Percentiles rank a stretch among this genome's conserved stretches.
Evolutionary conservation across 139 green algal species (phyloP).

Genomic region (Gonium pectorale): DNA sequence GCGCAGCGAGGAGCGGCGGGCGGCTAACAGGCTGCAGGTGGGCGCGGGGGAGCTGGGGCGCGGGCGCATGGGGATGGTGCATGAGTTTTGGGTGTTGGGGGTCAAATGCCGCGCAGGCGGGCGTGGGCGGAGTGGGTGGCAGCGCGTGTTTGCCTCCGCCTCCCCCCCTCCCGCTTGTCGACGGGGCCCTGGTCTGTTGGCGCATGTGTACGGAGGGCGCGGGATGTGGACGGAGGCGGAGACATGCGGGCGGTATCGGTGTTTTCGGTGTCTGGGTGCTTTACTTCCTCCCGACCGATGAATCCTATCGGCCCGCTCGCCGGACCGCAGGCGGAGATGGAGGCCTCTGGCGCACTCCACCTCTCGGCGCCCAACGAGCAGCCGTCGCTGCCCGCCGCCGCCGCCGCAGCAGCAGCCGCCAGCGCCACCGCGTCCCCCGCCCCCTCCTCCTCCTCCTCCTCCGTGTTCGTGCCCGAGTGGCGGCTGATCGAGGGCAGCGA

Average conservation of each 20-base stretch:
- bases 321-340: slow-evolving; percentile 19
- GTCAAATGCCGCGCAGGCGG: no score
- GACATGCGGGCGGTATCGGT: no score
- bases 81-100: no score
- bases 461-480: slow-evolving; percentile 56
- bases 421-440: not conserved
- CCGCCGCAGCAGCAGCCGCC: not conserved
- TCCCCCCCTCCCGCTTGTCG: not conserved
- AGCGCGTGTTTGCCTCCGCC: not conserved
- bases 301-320: not conserved
- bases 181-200: not conserved
- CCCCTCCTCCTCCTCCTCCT: not conserved
- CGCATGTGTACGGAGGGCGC: no score
- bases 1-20: slow-evolving; percentile 31
- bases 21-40: slow-evolving; percentile 12
- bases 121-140: not conserved
- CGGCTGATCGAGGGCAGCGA: slow-evolving; percentile 62
- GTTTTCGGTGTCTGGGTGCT: no score
- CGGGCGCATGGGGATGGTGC: not conserved
- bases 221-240: no score
- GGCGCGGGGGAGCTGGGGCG: not conserved
- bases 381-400: not conserved
- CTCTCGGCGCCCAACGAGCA: not conserved
- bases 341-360: slow-evolving; percentile 50
- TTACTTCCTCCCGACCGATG: not conserved